Base-by-base conservation (phyloP, 257 asterid species). In the Petunia axillaris region DNA sequence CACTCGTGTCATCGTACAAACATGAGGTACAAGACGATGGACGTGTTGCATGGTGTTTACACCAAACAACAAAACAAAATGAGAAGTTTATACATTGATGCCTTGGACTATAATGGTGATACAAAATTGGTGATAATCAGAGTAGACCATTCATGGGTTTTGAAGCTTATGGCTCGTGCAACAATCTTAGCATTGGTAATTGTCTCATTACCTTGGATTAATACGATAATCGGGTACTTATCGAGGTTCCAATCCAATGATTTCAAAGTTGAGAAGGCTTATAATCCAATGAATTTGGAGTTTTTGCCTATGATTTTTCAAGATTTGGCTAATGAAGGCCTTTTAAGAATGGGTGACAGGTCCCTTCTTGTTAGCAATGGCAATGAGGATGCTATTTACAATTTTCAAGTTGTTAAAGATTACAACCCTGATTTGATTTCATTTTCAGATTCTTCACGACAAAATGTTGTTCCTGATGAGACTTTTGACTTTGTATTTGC, bases 321-420 rank as follows among this genome's bases (percentile, higher is more conserved):
- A 43, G 89, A 89, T 85, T 78, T 89, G 83, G 85, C 82, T 15
- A 87, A 82, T 37, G 86, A 88, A 73, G 91, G 89, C 55, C 84
- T 90, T 9, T 4, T 90, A 62, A 88, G 81, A 81, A 74, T 60
- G 67, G 89, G 86, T 5, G 87, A 86, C 6, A 75, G 79, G 16
- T 86, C 80, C 41, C 76, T 80, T 16, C 2, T 84, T 64, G 59
- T 86, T 15, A 79, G 35, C 60, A 10, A 25, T 44, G 67, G 54
- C 5, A 43, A 65, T 13, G 78, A 75, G 5, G 82, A 78, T 78
- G 53, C 4, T 4, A 65, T 62, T 7, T 6, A 16, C 52, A 65
- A 55, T 11, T 35, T 58, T n/a, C 68, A 76, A n/a, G 37, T 76
- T 41, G 36, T 81, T 52, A 65, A 57, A 4, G 75, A 55, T 25